These are phyloP conservation scores for Clitopilus hobsonii DNA, from an alignment of 768 basidiomycete genomes.

Conservation along the genomic window DNA sequence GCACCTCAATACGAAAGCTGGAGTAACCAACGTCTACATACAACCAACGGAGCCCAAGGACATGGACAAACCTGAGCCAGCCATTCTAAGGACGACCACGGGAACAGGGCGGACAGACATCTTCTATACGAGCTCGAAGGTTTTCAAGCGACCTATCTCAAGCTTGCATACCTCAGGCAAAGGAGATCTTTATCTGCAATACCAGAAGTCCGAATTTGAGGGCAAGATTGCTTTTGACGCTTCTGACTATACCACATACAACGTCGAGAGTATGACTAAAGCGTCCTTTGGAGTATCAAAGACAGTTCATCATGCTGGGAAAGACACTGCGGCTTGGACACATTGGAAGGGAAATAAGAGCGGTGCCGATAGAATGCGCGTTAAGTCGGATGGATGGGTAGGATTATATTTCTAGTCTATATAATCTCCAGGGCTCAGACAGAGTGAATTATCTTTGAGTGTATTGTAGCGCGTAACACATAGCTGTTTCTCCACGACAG, in stretches of 20 bases:
- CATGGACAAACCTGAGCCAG: slow-evolving; percentile 25
- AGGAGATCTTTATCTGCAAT: slow-evolving; percentile 53
- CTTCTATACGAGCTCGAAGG: slow-evolving; percentile 34
- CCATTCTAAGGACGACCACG: slow-evolving; percentile 39
- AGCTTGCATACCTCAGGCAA: slow-evolving; percentile 44
- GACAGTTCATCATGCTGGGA: slow-evolving; percentile 2
- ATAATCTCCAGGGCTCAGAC: no score
- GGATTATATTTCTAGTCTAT: slow-evolving; percentile 36
- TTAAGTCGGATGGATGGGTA: slow-evolving; percentile 43
- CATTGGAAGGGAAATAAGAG: slow-evolving; percentile 35
- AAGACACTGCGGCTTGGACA: slow-evolving; percentile 26
- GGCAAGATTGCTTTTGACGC: slow-evolving; percentile 42
- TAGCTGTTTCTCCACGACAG: background rate
- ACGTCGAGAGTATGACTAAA: no score
- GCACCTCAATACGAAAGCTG: slow-evolving; percentile 45
- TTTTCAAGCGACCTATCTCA: slow-evolving; percentile 41
- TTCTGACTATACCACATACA: slow-evolving; percentile 31
- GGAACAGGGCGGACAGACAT: slow-evolving; percentile 51
- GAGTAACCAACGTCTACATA: slow-evolving; percentile 43
- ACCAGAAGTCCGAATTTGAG: slow-evolving; percentile 44
- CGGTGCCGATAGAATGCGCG: slow-evolving; percentile 32
- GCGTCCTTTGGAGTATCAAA: slow-evolving; percentile 6
- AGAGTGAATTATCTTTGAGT: no score
- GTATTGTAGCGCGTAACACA: no score
- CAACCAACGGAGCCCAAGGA: slow-evolving; percentile 33